Base-by-base conservation (phyloP, 1,284 basidiomycete species). In the Papiliotrema terrestris region DNA sequence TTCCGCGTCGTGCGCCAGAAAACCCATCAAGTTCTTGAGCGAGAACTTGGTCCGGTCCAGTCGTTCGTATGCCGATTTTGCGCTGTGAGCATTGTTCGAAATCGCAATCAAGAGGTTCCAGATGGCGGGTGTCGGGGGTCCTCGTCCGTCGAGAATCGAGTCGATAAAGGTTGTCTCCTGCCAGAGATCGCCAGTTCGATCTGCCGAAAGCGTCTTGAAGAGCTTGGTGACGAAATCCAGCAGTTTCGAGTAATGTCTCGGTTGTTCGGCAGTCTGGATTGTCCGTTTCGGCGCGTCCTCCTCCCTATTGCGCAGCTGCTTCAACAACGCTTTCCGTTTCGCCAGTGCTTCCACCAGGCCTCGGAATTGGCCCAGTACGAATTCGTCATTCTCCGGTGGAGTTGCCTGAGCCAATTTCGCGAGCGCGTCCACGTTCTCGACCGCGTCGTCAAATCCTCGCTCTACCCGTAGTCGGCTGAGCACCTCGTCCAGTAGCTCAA, bases 81-180 rank as follows among this genome's bases (percentile, higher is more conserved):
- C 90, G 65, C 89, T 91, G 54, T 86, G 84, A 44, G 88, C 85
- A 0, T 92, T 92, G 46, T 86, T 86, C 0, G 91, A 84, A 22
- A 95, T 80, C n/a, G 91, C 90, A 3, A 83, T 79, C 20, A 95
- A 78, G 89, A 95, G 91, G 60, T 92, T 88, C 73, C 90, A 94
- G 56, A 93, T 79, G 0, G 91, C 87, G 61, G 84, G 84, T 20
- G 86, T 81, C 80, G 91, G 86, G 8, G 83, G 83, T 6, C 83
- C 86, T 48, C 87, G 83, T 3, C 82, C 80, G 59, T 92, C 87
- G 8, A 93, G 84, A 0, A 89, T 87, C 85, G 90, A 93, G 54
- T 89, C 86, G 44, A 93, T 78, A 74, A 96, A 95, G 0, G 86
- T 62, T 9, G 64, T 52, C 20, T 87, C 85, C 25, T 87, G 86